Base-by-base conservation (phyloP, 805 yeast genomes). In the Sugiyamaella qingdaonensis region DNA sequence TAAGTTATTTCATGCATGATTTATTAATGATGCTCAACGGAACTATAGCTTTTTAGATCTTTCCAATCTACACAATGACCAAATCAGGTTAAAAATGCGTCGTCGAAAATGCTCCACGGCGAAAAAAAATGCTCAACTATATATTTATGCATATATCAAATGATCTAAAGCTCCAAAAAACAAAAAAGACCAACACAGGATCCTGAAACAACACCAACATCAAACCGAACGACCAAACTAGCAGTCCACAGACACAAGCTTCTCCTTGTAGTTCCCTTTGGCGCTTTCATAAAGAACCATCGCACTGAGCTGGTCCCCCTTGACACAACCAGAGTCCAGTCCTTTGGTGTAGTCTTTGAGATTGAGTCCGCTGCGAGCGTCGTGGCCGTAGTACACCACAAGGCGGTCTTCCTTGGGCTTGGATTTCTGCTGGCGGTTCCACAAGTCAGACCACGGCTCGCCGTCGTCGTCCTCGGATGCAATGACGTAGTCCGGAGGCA, bases 301-400 rank as follows among this genome's bases (percentile, higher is more conserved):
- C 0, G 91, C 95, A 31, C 84, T 75, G 46, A 91, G 73, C 54
- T 77, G 66, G 10, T 81, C 84, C 2, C 96, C 97, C 54, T 79
- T 78, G 54, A 82, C 86, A 73, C 97, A 91, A 1, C 87, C 88
- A 10, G 87, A 73, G 64, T 92, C 98, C 37, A 91, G 70, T 0
- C 97, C 98, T 61, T 79, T 81, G 2, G 96, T 75, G 67, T 75
- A 88, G 56, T 78, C 77, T 58, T 78, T 78, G 48, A 84, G 58
- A 52, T 78, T 81, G 48, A 90, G 76, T 1, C 97, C 96, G 51
- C 84, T 73, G 52, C 81, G 74, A 2, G 97, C 95, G 64, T 88
- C 95, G 64, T 91, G 98, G 1, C 97, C 98, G 65, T 91, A 91
- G 61, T 80, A 81, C 2, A 88, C 89, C 19, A 66, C 68, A 41